These are phyloP conservation scores for Microthlaspi erraticum DNA, from an alignment of 345 rosid genomes.

Conservation along the genomic window DNA sequence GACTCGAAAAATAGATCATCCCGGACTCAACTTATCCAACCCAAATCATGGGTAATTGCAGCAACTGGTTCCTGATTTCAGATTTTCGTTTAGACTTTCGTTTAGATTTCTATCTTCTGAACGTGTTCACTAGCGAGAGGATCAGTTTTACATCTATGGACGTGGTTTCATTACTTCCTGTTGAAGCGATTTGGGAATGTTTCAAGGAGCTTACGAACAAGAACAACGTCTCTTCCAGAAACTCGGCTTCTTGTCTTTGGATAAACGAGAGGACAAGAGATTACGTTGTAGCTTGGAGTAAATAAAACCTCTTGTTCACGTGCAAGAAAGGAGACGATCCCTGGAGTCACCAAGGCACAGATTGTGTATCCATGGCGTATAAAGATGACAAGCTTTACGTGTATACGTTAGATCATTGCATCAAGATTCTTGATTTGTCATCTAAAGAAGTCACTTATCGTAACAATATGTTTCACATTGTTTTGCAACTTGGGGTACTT, in stretches of 20 bases:
- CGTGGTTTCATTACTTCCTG: too few species aligned
- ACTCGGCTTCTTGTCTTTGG: background rate
- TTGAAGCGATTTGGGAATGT: too few species aligned
- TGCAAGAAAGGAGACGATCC: slow-evolving; percentile 28
- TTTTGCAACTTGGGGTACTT: fast-evolving
- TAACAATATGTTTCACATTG: background rate
- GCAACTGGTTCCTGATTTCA: slow-evolving; percentile 15
- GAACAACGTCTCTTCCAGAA: too few species aligned
- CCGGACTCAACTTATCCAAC: background rate
- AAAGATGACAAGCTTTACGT: background rate
- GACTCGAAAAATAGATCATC: background rate
- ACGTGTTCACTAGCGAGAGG: slow-evolving; percentile 13
- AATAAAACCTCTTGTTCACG: background rate
- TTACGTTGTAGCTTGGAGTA: slow-evolving; percentile 18
- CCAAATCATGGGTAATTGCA: background rate
- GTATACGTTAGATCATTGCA: background rate
- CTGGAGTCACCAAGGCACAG: background rate
- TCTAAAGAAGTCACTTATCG: background rate
- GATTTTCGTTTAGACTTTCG: too few species aligned
- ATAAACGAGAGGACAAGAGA: background rate
- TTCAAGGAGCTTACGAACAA: too few species aligned
- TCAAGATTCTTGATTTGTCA: background rate
- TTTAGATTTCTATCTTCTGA: background rate
- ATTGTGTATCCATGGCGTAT: background rate
- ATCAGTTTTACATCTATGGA: too few species aligned